Evolutionary conservation across 148 eudicot genomes (phyloP), one percentile per base, ranked within the genome.

Genomic region (Amaranthus hypochondriacus): DNA sequence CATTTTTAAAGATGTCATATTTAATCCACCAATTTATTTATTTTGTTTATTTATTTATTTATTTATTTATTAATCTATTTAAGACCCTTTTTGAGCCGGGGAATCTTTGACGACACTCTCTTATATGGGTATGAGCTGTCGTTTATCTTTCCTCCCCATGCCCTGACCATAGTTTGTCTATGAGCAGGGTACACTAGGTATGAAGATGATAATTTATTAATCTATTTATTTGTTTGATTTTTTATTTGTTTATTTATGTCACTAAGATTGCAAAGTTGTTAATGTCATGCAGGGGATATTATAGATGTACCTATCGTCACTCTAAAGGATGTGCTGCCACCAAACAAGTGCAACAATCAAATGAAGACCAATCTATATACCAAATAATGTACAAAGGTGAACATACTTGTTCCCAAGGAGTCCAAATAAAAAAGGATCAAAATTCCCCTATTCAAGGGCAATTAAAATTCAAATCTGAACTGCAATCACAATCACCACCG

Each of bases 231-330:
- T 28, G 39, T 28, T 28, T 28, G 39, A 0, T 28, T 28, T 0
- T 28, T 28, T 28, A 28, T 28, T 28, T 28, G 2, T 10, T 54
- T 21, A 60, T 60, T 60, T 12, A 18, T 60, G 12, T 7, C 0
- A 59, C 64, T 18, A 71, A 56, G 9, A 5, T 61, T 59, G 66
- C 6, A 9, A 68, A 59, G 12, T 6, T 47, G 12, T 73, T 58
- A 46, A 68, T 69, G 53, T 51, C 14, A 21, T 83, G 73, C 89
- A 93, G 98, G 74, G 91, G 88, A 46, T 94, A 94, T 62, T 91
- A 91, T 50, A 67, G 98, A 71, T 94, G 98, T 82, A 89, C 91
- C 43, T 85, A 91, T 82, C 85, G 93, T 0, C 48, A 79, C 67
- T 70, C 84, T 14, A 87, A 76, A 84, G 85, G 86, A 11, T 94